Base-by-base conservation (phyloP, 2,329 filamentous ascomycete genomes). In the Arthrobotrys megalospora region DNA sequence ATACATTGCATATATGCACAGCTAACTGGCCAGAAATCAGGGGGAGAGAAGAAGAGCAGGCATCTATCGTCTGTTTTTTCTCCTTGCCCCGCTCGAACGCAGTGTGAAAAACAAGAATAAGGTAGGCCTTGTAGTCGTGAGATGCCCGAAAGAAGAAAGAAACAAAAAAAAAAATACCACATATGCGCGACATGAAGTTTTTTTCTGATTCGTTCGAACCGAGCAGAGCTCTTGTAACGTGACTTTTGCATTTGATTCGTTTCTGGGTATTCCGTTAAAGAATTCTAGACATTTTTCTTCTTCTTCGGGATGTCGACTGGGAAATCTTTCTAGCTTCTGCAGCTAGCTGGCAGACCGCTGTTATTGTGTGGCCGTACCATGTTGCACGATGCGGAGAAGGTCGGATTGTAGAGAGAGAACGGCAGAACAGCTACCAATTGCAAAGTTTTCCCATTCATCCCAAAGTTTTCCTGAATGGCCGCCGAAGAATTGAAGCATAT, bases 161-260 rank as follows among this genome's bases (percentile, higher is more conserved):
- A 76, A n/a, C n/a, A n/a, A n/a, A n/a, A n/a, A 62, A 48, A 50
- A 48, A 43, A 36, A 55, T 28, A 38, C 34, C 7, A 34, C 41
- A 66, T 68, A 77, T 78, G 75, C 75, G 72, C 58, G 38, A 65
- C 48, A 24, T 53, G 53, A 50, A 78, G 63, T 48, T 63, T 63
- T 62, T 63, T 58, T 45, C 65, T 58, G 21, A 24, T 76, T 70
- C 53, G 45, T 43, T 43, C 63, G 50, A 52, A 63, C 19, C 60
- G 73, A 70, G 60, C 50, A 60, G 75, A 78, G 75, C 75, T 78
- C 75, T 72, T 41, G 67, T 78, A 78, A 78, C 75, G 75, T 78
- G 75, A 78, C 67, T 58, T 78, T 48, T 36, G 53, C 52, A 55
- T 72, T 62, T 78, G 75, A 78, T 71, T 77, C 66, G 67, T 53